phyloP scores from a whole-genome alignment of 225 moss, liverwort and hornwort species.

The Marchantia polymorpha region DNA sequence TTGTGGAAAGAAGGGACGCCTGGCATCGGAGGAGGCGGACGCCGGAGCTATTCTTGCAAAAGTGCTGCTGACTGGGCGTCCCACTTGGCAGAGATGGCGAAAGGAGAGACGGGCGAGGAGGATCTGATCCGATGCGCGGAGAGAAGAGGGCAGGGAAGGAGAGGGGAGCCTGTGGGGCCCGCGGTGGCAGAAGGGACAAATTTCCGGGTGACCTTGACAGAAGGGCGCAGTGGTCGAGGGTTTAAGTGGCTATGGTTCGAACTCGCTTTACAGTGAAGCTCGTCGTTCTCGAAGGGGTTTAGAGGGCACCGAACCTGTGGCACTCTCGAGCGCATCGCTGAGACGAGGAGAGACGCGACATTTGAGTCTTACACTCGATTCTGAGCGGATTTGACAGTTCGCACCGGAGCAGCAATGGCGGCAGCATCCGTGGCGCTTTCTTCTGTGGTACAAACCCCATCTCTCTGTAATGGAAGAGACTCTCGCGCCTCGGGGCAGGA shows the following conservation, averaged over 20 bases:
- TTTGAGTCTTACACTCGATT: neutral
- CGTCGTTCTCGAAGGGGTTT: neutral
- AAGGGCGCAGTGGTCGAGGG: neutral
- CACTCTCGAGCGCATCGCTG: neutral
- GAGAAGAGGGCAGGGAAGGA: too few relatives aligned
- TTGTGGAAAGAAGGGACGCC: too few relatives aligned
- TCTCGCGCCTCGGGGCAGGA: neutral
- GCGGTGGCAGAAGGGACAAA: neutral
- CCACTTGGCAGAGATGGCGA: too few relatives aligned
- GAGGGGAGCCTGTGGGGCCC: neutral
- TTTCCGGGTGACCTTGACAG: neutral
- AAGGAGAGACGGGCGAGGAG: neutral
- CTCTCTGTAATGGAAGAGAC: neutral
- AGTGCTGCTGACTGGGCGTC: too few relatives aligned
- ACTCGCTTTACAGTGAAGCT: neutral
- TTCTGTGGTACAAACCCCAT: neutral
- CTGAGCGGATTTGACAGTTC: neutral
- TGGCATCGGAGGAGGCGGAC: too few relatives aligned
- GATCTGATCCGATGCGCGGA: neutral
- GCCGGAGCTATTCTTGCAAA: too few relatives aligned
- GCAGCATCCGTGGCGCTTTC: neutral
- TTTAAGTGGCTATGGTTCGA: constrained; percentile 14
- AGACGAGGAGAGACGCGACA: too few relatives aligned
- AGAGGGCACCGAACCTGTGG: neutral
- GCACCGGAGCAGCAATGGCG: neutral